phyloP scores from a whole-genome alignment of 257 asterid species.

The Cruciata laevipes region DNA sequence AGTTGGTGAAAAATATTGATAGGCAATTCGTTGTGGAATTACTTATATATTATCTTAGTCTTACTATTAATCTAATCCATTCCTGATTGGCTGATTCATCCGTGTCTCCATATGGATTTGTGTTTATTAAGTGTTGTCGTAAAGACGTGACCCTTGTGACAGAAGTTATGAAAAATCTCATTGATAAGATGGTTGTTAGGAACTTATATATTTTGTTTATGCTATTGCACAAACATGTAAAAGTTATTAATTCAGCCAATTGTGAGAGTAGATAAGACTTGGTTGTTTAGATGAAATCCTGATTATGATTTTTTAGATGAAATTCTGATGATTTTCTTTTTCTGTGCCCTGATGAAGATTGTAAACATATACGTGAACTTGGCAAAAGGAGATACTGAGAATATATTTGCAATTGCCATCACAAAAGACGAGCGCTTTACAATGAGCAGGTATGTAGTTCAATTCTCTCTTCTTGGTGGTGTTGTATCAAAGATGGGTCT shows the following conservation, averaged over 20 bases:
- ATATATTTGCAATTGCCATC: conserved; percentile 73
- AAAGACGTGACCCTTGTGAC: too few relatives aligned
- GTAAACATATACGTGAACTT: conserved; percentile 78
- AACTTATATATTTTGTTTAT: not conserved
- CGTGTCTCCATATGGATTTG: too few relatives aligned
- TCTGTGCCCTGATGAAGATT: conserved; percentile 41
- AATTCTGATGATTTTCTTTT: conserved; percentile 10
- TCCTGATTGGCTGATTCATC: too few relatives aligned
- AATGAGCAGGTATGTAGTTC: conserved; percentile 61
- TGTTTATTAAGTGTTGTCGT: too few relatives aligned
- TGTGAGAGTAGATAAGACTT: too few relatives aligned
- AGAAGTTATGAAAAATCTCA: too few relatives aligned
- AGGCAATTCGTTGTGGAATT: not conserved
- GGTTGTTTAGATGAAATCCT: not conserved
- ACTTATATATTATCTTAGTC: not conserved
- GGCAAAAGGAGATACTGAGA: conserved; percentile 75
- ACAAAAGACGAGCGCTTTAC: conserved; percentile 85
- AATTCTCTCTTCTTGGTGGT: conserved; percentile 4
- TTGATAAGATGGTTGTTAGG: not conserved
- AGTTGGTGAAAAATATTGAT: not conserved
- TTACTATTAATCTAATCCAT: not conserved
- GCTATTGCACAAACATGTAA: not conserved
- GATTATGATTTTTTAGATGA: not conserved
- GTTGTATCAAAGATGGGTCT: not conserved
- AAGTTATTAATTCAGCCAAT: not conserved